Evolutionary conservation across 352 stramenopile genomes (phyloP).

Genomic region (Thraustochytrium sp.): DNA sequence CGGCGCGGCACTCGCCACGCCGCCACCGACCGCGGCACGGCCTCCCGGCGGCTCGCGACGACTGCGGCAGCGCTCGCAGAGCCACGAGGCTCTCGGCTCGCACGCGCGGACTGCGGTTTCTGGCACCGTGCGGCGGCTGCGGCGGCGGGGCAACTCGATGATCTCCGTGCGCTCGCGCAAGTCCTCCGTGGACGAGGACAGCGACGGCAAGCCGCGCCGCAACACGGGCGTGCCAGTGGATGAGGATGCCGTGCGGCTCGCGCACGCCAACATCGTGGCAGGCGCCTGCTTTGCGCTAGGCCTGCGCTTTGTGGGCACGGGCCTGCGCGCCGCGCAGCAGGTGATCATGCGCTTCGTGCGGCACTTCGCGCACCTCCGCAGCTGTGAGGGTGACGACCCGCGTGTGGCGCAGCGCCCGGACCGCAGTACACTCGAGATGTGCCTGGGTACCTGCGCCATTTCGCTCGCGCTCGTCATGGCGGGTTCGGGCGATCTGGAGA

Average conservation of each 20-base stretch:
- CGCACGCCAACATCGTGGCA: conserved; percentile 86
- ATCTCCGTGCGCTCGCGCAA: not conserved
- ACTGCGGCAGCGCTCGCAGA: not conserved
- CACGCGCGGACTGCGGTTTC: not conserved
- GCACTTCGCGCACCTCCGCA: conserved; percentile 67
- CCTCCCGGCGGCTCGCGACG: not conserved
- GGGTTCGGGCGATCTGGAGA: conserved; percentile 87
- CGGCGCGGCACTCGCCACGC: not conserved
- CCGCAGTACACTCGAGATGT: conserved; percentile 82
- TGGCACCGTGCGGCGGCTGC: not conserved
- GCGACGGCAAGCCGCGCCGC: conserved; percentile 59
- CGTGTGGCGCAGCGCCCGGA: conserved; percentile 57
- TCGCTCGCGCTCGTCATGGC: conserved; percentile 89
- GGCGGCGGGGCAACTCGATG: conserved; percentile 19
- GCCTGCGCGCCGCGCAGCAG: conserved; percentile 55
- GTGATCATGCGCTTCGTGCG: conserved; percentile 64
- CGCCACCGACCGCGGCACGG: not conserved
- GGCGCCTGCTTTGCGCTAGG: conserved; percentile 90
- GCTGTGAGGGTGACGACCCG: not conserved
- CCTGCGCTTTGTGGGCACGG: conserved; percentile 85
- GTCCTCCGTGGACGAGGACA: conserved; percentile 21
- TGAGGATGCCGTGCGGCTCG: conserved; percentile 77
- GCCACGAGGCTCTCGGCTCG: not conserved
- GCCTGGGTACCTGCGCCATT: conserved; percentile 78
- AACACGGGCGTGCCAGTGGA: conserved; percentile 37